These are phyloP conservation scores for Fusarium transvaalense DNA, from an alignment of 2,329 filamentous ascomycete genomes.

Conservation along the genomic window DNA sequence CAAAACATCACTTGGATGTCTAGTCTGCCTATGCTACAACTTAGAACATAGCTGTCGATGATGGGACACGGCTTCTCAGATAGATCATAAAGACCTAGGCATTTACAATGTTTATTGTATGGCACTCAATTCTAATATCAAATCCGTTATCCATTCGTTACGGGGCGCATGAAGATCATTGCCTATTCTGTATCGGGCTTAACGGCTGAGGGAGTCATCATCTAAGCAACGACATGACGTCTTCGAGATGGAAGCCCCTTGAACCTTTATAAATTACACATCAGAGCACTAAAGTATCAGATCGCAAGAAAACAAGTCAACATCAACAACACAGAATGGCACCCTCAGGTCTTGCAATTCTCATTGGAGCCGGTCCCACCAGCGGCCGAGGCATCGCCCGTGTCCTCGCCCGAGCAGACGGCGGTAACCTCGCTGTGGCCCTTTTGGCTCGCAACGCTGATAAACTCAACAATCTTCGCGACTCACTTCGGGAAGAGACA, in stretches of 20 bases:
- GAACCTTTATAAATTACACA: not conserved
- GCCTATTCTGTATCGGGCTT: conserved; percentile 3
- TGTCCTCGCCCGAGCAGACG: conserved; percentile 41
- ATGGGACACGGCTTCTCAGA: too few relatives aligned
- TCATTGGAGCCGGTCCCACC: conserved; percentile 64
- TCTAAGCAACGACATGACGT: conserved; percentile 8
- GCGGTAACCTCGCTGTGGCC: conserved; percentile 40
- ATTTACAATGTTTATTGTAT: not conserved
- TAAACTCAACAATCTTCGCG: conserved; percentile 47
- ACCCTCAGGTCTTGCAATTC: conserved; percentile 62
- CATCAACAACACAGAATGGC: conserved; percentile 53
- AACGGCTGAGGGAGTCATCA: conserved; percentile 13
- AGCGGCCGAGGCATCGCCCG: conserved; percentile 67
- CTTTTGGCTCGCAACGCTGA: conserved; percentile 37
- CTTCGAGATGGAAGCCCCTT: not conserved
- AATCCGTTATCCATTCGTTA: not conserved
- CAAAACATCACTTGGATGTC: too few relatives aligned
- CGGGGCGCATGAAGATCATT: not conserved
- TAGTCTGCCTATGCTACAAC: too few relatives aligned
- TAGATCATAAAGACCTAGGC: too few relatives aligned
- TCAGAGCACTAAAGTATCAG: not conserved
- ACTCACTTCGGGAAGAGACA: conserved; percentile 62
- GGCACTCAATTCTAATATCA: not conserved
- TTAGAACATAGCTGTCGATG: too few relatives aligned
- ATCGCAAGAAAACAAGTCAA: not conserved